These are phyloP conservation scores for Spongiforma sp. DNA, from an alignment of 1,284 basidiomycete species.

Conservation along the genomic window DNA sequence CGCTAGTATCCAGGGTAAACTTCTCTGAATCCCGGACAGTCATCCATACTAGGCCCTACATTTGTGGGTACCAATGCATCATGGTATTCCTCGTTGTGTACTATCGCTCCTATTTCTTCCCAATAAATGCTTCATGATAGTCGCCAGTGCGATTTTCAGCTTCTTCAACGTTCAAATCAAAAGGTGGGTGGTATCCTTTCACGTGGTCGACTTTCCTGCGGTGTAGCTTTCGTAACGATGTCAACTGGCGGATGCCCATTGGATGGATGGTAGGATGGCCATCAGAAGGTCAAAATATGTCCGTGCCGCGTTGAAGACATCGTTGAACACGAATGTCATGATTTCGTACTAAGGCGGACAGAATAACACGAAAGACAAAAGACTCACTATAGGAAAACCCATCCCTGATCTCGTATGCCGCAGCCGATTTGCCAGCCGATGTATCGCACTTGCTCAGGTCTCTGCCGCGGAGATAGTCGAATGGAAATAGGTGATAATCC, in stretches of 20 bases:
- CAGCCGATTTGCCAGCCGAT: conserved; percentile 17
- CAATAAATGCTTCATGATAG: conserved; percentile 87
- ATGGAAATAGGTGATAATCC: too few species aligned
- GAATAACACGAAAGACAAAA: too few species aligned
- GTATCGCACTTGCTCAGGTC: conserved; percentile 29
- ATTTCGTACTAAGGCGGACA: conserved; percentile 81
- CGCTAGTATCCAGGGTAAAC: conserved; percentile 36
- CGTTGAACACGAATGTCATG: conserved; percentile 71
- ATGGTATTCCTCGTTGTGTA: conserved; percentile 40
- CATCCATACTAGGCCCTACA: conserved; percentile 42
- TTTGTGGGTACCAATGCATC: conserved; percentile 67
- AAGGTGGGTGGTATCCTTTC: conserved; percentile 78
- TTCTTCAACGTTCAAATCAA: conserved; percentile 70
- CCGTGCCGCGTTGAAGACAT: conserved; percentile 58
- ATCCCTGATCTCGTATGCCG: conserved; percentile 32
- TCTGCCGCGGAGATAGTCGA: conserved; percentile 13
- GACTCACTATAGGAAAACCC: conserved; percentile 41
- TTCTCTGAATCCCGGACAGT: conserved; percentile 28
- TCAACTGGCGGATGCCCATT: too few species aligned
- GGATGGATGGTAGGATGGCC: too few species aligned
- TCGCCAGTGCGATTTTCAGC: conserved; percentile 67
- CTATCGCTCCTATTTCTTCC: conserved; percentile 55
- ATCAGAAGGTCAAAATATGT: conserved; percentile 69
- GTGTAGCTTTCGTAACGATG: conserved; percentile 56
- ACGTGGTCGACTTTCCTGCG: conserved; percentile 76